phyloP scores from a whole-genome alignment of 768 basidiomycete species.

The Hirschioporus abietinus region DNA sequence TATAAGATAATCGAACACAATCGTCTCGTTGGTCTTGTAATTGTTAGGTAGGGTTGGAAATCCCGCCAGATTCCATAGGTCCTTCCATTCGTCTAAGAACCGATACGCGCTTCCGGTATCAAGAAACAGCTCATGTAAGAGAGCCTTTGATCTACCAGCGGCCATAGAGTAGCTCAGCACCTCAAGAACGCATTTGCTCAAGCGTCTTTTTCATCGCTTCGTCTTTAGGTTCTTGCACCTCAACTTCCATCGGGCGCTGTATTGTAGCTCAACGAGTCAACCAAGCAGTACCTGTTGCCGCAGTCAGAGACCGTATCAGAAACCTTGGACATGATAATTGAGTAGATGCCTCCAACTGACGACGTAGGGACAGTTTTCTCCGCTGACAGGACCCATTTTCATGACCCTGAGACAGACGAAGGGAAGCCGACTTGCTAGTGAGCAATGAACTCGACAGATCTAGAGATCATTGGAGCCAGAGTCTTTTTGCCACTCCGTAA shows the following conservation, averaged over 20 bases:
- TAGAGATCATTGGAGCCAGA: not conserved
- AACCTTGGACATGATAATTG: constrained; percentile 99
- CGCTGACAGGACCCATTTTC: not conserved
- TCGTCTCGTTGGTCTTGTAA: constrained; percentile 97
- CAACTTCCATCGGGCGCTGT: constrained; percentile 99
- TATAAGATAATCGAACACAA: constrained; percentile 95
- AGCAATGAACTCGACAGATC: not conserved
- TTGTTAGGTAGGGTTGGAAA: constrained; percentile 96
- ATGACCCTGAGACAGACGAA: constrained; percentile 33
- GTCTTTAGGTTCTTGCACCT: constrained; percentile 83
- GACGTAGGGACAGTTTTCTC: constrained; percentile 38
- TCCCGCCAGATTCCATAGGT: constrained; percentile 96
- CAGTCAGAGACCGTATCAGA: constrained; percentile 97
- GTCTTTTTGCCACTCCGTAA: not conserved
- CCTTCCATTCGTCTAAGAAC: constrained; percentile 97
- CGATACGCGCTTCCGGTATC: constrained; percentile 87
- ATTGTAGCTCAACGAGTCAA: constrained; percentile 98
- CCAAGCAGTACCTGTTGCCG: constrained; percentile 91
- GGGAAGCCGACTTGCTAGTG: constrained; percentile 49
- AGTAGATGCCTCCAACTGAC: constrained; percentile 93
- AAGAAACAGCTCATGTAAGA: constrained; percentile 89
- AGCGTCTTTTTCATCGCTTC: constrained; percentile 71
- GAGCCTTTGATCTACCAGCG: constrained; percentile 98
- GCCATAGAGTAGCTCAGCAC: constrained; percentile 92
- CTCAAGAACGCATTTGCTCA: constrained; percentile 78